Evolutionary conservation across 345 rosid genomes (phyloP).

Genomic region (Brassica cretica): DNA sequence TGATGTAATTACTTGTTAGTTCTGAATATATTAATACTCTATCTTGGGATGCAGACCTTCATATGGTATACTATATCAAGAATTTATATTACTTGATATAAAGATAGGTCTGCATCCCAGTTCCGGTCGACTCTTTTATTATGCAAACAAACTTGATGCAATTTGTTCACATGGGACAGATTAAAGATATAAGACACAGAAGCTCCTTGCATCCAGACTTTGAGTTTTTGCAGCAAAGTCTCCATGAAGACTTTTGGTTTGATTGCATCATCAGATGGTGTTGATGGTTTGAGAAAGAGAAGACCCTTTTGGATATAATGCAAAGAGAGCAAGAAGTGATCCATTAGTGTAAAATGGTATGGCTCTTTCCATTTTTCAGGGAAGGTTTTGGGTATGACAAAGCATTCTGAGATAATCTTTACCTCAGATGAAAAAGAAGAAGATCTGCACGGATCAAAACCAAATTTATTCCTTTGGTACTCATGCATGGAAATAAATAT

Average conservation of each 20-base stretch:
- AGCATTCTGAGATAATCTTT: slow-evolving; percentile 51
- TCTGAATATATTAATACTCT: no score
- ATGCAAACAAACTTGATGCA: no score
- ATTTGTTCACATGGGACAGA: no score
- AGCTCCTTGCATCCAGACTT: slow-evolving; percentile 8
- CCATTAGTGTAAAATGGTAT: slow-evolving; percentile 50
- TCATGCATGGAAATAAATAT: no score
- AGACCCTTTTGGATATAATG: slow-evolving; percentile 17
- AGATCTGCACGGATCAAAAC: not conserved
- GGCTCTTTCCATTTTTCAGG: slow-evolving; percentile 47
- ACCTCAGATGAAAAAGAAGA: slow-evolving; percentile 15
- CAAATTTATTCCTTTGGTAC: no score
- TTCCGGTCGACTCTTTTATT: no score
- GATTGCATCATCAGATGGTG: not conserved
- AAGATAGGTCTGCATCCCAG: no score
- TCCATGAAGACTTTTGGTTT: not conserved
- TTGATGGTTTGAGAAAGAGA: slow-evolving; percentile 50
- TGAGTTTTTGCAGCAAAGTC: slow-evolving; percentile 45
- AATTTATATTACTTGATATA: no score
- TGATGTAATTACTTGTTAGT: no score
- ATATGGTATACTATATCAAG: no score
- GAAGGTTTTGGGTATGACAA: slow-evolving; percentile 47
- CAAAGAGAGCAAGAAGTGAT: slow-evolving; percentile 49
- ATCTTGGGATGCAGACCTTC: no score
- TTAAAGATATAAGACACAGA: no score